phyloP scores from a whole-genome alignment of 345 rosid species.

The Gossypium herbaceum region DNA sequence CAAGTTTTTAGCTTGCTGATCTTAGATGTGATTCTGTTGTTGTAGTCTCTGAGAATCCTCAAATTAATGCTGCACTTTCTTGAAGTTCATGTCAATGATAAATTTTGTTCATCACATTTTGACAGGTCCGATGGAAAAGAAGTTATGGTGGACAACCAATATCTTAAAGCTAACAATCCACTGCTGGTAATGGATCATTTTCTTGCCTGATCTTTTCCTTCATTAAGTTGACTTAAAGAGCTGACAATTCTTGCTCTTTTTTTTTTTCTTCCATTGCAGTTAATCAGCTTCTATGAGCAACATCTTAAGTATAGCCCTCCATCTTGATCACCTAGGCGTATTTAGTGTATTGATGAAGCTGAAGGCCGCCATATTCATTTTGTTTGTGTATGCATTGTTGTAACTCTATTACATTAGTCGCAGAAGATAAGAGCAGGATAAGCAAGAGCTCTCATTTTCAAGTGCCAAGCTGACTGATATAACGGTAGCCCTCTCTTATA shows the following conservation, averaged over 20 bases:
- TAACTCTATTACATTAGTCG: neutral
- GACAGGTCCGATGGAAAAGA: constrained; percentile 89
- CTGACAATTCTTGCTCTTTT: neutral
- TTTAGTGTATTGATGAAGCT: neutral
- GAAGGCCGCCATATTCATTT: neutral
- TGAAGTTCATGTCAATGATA: neutral
- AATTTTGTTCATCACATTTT: neutral
- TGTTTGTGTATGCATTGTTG: neutral
- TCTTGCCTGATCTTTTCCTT: neutral
- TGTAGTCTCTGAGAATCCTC: neutral
- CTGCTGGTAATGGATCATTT: constrained; percentile 56
- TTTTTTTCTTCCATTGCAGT: constrained; percentile 31
- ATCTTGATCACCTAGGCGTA: neutral
- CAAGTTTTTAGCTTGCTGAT: neutral
- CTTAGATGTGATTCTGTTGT: neutral
- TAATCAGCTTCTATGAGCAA: constrained; percentile 46
- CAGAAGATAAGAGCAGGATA: neutral
- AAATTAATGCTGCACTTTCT: neutral
- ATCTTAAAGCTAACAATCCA: constrained; percentile 82
- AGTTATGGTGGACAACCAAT: constrained; percentile 74
- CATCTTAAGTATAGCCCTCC: constrained; percentile 11
- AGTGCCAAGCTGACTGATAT: neutral
- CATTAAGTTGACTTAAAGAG: neutral
- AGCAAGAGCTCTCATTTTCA: neutral
- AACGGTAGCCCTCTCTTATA: neutral